Evolutionary conservation across 345 rosid genomes (phyloP).

Genomic region (Ceriops zippeliana): DNA sequence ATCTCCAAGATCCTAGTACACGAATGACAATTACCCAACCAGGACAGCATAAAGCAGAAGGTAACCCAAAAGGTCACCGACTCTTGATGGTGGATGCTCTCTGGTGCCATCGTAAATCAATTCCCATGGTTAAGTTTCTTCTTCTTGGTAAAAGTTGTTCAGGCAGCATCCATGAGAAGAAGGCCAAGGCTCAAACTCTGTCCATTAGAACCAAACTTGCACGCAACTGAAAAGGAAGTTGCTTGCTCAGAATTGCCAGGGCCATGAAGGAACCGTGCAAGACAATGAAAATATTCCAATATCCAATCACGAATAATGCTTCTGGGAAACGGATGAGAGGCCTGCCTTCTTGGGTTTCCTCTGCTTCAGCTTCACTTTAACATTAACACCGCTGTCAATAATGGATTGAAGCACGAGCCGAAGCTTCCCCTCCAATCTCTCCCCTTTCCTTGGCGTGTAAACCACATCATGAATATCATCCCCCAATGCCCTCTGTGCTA

Average conservation of each 20-base stretch:
- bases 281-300: background rate
- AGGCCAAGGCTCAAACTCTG: no score
- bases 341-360: constrained; percentile 38
- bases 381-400: constrained; percentile 65
- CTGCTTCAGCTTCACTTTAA: constrained; percentile 81
- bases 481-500: constrained; percentile 74
- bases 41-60: no score
- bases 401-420: constrained; percentile 72
- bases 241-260: background rate
- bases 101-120: no score
- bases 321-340: background rate
- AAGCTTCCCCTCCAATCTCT: constrained; percentile 80
- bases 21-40: no score
- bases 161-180: no score
- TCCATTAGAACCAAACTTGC: no score
- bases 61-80: no score
- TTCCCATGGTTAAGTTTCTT: no score
- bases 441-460: constrained; percentile 87
- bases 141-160: no score
- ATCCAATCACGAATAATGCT: background rate
- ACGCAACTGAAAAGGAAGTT: no score
- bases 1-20: no score
- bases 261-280: background rate
- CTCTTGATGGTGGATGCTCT: no score
- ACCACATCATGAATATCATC: constrained; percentile 73